Evolutionary conservation across 2,329 filamentous ascomycete species (phyloP).

Genomic region (Aspergillus tubingensis): DNA sequence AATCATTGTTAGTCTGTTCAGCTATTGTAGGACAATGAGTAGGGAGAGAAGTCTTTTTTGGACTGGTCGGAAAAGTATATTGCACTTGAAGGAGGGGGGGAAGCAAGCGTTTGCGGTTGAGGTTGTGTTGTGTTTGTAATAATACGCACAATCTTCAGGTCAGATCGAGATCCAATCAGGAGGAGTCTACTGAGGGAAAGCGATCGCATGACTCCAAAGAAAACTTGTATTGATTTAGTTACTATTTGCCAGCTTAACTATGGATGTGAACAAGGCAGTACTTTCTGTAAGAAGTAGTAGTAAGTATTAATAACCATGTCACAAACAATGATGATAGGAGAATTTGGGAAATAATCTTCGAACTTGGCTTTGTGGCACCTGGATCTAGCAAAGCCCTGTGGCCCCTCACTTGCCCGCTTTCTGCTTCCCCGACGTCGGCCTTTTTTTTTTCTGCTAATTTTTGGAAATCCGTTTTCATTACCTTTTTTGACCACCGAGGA

Average conservation of each 20-base stretch:
- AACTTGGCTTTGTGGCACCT: constrained; percentile 12
- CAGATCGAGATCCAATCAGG: background rate
- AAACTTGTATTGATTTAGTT: too few species aligned
- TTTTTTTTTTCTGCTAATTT: background rate
- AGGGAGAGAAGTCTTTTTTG: too few species aligned
- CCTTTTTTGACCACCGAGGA: background rate
- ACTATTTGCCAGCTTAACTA: too few species aligned
- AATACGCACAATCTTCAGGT: too few species aligned
- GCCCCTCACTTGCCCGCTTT: background rate
- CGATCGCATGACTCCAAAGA: too few species aligned
- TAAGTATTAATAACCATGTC: background rate
- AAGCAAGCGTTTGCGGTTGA: background rate
- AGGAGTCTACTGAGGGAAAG: background rate
- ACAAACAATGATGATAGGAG: background rate
- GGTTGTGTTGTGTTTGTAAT: too few species aligned
- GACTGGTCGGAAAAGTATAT: too few species aligned
- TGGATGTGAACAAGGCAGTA: too few species aligned
- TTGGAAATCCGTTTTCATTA: constrained; percentile 11
- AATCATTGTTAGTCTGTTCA: too few species aligned
- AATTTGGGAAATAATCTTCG: constrained; percentile 1
- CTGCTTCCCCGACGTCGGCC: constrained; percentile 20
- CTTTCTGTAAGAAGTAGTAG: background rate
- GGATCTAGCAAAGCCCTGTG: background rate
- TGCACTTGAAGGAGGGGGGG: too few species aligned
- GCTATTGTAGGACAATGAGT: too few species aligned